Evolutionary conservation across 2,329 filamentous ascomycete species (phyloP), one percentile per base, ranked within the genome.

Genomic region (Mycosphaerella sp.): DNA sequence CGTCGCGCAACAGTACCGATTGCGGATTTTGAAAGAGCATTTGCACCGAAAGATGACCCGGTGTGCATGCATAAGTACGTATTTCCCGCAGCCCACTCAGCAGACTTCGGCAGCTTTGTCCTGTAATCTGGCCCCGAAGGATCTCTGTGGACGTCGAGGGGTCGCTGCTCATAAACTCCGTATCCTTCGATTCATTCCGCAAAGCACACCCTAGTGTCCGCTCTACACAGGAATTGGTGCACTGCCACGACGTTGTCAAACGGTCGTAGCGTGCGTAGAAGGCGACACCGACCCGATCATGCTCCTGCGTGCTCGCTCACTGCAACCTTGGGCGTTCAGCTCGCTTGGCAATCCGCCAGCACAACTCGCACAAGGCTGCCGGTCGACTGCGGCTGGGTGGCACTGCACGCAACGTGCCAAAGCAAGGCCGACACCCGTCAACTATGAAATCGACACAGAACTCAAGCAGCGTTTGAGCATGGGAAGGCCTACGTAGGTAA

Each of bases 281-380:
- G 30, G 30, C 30, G 30, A 34, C 13, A 4, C 30, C 30, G 30
- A 34, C 7, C 30, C 4, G 30, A 34, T 34, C 6, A 34, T 34
- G 30, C 13, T n/a, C 13, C 10, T 5, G 10, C 9, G 13, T 12
- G 30, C 10, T 34, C 30, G 13, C 21, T 25, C 13, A 3, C 30
- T 34, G 30, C 30, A 34, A 34, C 39, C 8, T 12, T 21, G 4
- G 39, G 8, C 21, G 10, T 13, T 41, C 39, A 21, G 18, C 17
- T 9, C 17, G 16, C 39, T 13, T 21, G 39, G 12, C 12, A 41
- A 18, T 3, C 13, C 21, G 34, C 14, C 36, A 39, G 39, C 39
- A 21, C 17, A 41, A 25, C 39, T 25, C 14, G 36, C 40, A 37
- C 41, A 45, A 41, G 42, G 44, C 44, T 48, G 50, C 48, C 50